phyloP scores from a whole-genome alignment of 1,284 basidiomycete species.

The Fomitopsis pinicola region DNA sequence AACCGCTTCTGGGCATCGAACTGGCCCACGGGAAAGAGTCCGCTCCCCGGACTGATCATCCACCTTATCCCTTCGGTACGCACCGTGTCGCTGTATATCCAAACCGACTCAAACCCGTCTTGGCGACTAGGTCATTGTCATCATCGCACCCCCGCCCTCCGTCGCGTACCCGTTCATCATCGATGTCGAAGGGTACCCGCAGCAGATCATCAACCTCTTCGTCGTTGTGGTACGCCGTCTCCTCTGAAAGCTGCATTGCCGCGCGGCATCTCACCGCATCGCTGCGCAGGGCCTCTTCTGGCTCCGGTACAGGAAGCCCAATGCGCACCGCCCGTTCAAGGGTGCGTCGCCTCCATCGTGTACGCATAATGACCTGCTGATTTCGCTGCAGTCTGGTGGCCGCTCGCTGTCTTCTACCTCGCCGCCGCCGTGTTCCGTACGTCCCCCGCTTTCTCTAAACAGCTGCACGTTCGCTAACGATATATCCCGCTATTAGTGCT shows the following conservation, averaged over 20 bases:
- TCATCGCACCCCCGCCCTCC: conserved; percentile 53
- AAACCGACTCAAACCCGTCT: not conserved
- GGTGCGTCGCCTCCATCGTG: conserved; percentile 24
- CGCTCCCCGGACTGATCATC: conserved; percentile 53
- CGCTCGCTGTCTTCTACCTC: conserved; percentile 52
- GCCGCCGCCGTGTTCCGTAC: conserved; percentile 47
- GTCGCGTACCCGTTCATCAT: conserved; percentile 69
- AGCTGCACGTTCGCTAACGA: no score
- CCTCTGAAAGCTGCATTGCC: not conserved
- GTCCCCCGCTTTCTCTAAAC: conserved; percentile 3
- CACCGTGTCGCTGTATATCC: conserved; percentile 3
- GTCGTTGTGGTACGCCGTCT: conserved; percentile 40
- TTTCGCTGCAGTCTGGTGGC: conserved; percentile 45
- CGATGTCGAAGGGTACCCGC: conserved; percentile 54
- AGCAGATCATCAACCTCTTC: conserved; percentile 53
- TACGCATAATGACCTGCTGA: not conserved
- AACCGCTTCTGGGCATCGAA: conserved; percentile 64
- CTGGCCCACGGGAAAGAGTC: conserved; percentile 58
- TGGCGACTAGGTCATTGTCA: conserved; percentile 40
- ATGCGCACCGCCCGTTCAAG: conserved; percentile 51
- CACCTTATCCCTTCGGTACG: conserved; percentile 53
- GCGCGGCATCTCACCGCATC: not conserved
- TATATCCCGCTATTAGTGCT: conserved; percentile 34
- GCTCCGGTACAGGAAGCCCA: conserved; percentile 47
- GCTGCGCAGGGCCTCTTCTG: conserved; percentile 48